Base-by-base conservation (phyloP, 768 basidiomycete species). In the Hydnomerulius pinastri region DNA sequence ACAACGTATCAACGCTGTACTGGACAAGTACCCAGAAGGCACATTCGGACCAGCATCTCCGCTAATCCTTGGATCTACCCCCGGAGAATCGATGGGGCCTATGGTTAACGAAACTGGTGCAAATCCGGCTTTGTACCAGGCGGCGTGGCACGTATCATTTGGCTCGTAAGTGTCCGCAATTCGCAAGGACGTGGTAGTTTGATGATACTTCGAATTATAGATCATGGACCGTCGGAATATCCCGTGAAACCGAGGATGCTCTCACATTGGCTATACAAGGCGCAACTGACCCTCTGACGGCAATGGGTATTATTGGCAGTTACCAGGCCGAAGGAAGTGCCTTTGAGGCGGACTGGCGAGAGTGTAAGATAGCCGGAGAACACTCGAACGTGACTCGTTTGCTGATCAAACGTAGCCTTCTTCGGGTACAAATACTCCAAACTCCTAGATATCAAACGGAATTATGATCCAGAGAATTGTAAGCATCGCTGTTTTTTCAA, bases 241-340 rank as follows among this genome's bases (percentile, higher is more conserved):
- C n/a, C 24, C 40, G 20, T 9, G 18, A 18, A 29, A 54, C 28
- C 8, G 50, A 21, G 10, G 15, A 42, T 8, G 27, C 35, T 25
- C 17, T 61, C 43, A 42, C 32, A 20, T 30, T 36, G 4, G 51
- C 55, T 21, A 23, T 61, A 20, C 45, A 47, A 2, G 11, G 43
- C 13, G 50, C 63, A 1, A 43, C 54, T 33, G 18, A 35, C 8
- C 58, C 60, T 0, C 23, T 65, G 42, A 37, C 44, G 6, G 48
- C 51, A 0, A 21, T 65, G 11, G 63, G 58, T 11, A 36, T 60
- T 30, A 51, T 13, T 29, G 38, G 55, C 13, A 63, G 61, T 36
- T 64, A 65, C 53, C 61, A 63, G 23, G 63, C 57, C 29, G 60
- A 63, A 45, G 63, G 43, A 3, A 48, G 48, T 18, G 20, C 49